Conservation (phyloP, 176 grass and related monocot genomes). For the Panicum miliaceum region DNA sequence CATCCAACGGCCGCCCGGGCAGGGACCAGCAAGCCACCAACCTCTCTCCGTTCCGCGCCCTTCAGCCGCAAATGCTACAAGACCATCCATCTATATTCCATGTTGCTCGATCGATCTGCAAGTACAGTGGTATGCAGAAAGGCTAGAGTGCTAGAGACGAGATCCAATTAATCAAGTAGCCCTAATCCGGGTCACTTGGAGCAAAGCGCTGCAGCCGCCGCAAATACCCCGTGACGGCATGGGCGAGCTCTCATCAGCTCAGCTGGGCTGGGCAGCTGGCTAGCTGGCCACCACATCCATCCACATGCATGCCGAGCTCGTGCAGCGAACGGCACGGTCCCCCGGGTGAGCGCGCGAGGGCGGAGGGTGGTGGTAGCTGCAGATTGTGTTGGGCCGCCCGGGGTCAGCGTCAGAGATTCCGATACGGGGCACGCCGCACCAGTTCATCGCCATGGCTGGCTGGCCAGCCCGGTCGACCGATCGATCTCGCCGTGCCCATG, state of each 20-base stretch:
- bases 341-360: neutral
- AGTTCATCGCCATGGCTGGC: neutral
- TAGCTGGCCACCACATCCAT: neutral
- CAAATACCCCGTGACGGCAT: conserved; percentile 39
- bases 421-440: neutral
- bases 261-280: too few species aligned
- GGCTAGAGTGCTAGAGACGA: too few species aligned
- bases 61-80: neutral
- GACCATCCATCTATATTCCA: neutral
- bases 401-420: conserved; percentile 3
- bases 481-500: neutral
- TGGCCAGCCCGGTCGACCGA: neutral
- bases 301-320: conserved; percentile 31
- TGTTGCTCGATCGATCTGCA: neutral
- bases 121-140: neutral
- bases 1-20: neutral
- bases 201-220: neutral
- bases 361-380: neutral
- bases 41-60: neutral
- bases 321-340: neutral
- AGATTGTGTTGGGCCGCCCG: neutral
- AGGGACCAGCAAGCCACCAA: neutral
- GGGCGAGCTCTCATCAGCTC: neutral
- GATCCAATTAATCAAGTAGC: too few species aligned
- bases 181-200: conserved; percentile 3